These are phyloP conservation scores for Mallotus nudiflorus DNA, from an alignment of 345 rosid species.

Conservation along the genomic window DNA sequence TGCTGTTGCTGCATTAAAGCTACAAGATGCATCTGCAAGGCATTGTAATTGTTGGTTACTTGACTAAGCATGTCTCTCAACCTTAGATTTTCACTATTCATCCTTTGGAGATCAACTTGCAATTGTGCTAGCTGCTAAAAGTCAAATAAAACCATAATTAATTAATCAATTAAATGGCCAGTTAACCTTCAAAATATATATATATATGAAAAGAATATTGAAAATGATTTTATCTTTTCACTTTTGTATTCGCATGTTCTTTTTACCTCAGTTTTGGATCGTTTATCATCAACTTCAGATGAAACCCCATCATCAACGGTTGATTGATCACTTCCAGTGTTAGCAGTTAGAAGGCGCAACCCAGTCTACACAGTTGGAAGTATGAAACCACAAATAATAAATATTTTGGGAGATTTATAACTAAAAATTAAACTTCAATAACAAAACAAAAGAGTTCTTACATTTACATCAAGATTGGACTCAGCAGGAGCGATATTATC, in stretches of 20 bases:
- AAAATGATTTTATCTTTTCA: no score
- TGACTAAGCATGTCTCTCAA: slow-evolving; percentile 74
- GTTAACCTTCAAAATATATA: neutral
- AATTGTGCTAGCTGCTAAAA: slow-evolving; percentile 49
- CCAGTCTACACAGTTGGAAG: slow-evolving; percentile 51
- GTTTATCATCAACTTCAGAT: slow-evolving; percentile 53
- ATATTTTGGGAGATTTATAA: neutral
- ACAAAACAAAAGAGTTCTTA: slow-evolving; percentile 30
- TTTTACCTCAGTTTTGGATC: slow-evolving; percentile 62
- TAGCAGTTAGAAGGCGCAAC: slow-evolving; percentile 68
- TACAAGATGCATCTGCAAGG: slow-evolving; percentile 66
- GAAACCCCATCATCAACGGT: slow-evolving; percentile 76
- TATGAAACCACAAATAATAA: neutral
- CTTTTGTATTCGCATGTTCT: no score
- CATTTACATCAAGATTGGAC: slow-evolving; percentile 52
- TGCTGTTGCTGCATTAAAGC: slow-evolving; percentile 53
- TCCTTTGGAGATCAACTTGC: slow-evolving; percentile 63
- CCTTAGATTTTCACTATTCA: slow-evolving; percentile 72
- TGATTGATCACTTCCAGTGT: slow-evolving; percentile 76
- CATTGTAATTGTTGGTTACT: slow-evolving; percentile 61
- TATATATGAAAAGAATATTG: no score
- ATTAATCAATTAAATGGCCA: no score
- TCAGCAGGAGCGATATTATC: slow-evolving; percentile 24
- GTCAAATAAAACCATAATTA: neutral
- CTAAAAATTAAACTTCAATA: neutral